A percentile compares a stretch with the other conserved stretches of the same genome.
Evolutionary conservation across 1,284 basidiomycete species (phyloP).

Genomic region (Tilletia walkeri): DNA sequence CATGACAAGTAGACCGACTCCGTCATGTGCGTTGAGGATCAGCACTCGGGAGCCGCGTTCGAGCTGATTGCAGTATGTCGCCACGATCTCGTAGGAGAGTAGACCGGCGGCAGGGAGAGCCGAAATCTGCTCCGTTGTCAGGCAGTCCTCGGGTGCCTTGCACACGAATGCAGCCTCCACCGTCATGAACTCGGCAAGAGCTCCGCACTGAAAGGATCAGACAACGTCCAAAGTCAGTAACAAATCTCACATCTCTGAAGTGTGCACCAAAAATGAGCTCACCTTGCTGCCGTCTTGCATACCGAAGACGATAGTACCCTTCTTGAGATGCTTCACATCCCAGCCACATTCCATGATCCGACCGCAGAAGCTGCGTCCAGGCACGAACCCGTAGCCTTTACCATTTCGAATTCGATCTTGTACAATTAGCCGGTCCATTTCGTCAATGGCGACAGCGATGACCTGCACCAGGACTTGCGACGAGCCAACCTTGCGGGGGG

Average conservation of each 20-base stretch:
- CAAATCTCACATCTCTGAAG: neutral
- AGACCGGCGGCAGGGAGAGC: slow-evolving; percentile 57
- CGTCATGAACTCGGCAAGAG: slow-evolving; percentile 56
- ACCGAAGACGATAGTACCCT: slow-evolving; percentile 58
- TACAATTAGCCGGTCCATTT: slow-evolving; percentile 50
- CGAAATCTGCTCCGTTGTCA: slow-evolving; percentile 57
- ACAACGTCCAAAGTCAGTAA: neutral
- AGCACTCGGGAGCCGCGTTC: slow-evolving; percentile 55
- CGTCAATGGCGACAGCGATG: slow-evolving; percentile 57
- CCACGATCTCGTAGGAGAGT: slow-evolving; percentile 56
- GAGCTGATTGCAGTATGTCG: slow-evolving; percentile 53
- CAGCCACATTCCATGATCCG: slow-evolving; percentile 57
- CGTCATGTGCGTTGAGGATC: slow-evolving; percentile 58
- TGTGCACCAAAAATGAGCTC: neutral
- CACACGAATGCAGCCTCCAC: slow-evolving; percentile 56
- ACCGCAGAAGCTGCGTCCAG: slow-evolving; percentile 57
- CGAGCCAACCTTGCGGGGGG: slow-evolving; percentile 54
- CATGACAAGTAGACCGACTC: slow-evolving; percentile 56
- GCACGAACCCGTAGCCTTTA: slow-evolving; percentile 55
- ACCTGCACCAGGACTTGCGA: slow-evolving; percentile 57
- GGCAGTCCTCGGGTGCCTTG: slow-evolving; percentile 54
- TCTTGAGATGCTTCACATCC: slow-evolving; percentile 54
- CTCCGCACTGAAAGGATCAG: slow-evolving; percentile 47
- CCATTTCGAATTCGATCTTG: slow-evolving; percentile 53
- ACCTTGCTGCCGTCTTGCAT: slow-evolving; percentile 50